Percentiles rank a stretch among this genome's conserved stretches.
phyloP scores from a whole-genome alignment of 108 stramenopile genomes.

The Nitzschia palea region DNA sequence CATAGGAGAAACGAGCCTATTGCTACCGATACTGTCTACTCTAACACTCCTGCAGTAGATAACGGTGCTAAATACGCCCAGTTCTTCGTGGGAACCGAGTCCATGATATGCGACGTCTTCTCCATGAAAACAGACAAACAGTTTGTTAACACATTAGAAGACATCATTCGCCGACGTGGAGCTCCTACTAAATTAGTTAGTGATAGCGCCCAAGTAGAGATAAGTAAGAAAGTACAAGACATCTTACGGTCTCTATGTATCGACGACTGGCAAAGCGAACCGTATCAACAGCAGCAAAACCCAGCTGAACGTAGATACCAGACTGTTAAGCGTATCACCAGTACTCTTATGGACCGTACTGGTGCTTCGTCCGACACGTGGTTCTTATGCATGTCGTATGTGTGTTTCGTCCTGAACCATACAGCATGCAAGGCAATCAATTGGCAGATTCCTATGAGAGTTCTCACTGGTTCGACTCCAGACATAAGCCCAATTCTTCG shows the following conservation, averaged over 20 bases:
- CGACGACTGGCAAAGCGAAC: conserved; percentile 20
- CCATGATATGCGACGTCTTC: neutral
- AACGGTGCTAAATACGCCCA: conserved; percentile 13
- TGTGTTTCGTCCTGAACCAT: conserved; percentile 25
- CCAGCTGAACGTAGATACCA: conserved; percentile 25
- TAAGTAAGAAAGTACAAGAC: conserved; percentile 10
- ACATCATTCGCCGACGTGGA: conserved; percentile 33
- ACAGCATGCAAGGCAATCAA: conserved; percentile 11
- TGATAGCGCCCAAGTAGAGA: conserved; percentile 18
- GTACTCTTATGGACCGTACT: conserved; percentile 22
- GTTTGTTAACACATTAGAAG: conserved; percentile 30
- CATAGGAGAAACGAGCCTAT: conserved; percentile 16
- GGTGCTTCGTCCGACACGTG: conserved; percentile 23
- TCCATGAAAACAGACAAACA: conserved; percentile 5
- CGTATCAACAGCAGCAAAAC: conserved; percentile 37
- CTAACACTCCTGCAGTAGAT: conserved; percentile 29
- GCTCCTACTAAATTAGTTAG: conserved; percentile 9
- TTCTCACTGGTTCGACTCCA: conserved; percentile 3
- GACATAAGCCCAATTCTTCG: conserved; percentile 22
- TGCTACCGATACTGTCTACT: conserved; percentile 32
- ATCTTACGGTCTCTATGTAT: conserved; percentile 21
- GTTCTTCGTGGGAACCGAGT: neutral
- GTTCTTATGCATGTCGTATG: conserved; percentile 25
- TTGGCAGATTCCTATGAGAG: conserved; percentile 8
- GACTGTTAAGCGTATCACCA: conserved; percentile 11